Conservation (phyloP, 192 early-diverging fungal species). For the Coemansia pectinata region DNA sequence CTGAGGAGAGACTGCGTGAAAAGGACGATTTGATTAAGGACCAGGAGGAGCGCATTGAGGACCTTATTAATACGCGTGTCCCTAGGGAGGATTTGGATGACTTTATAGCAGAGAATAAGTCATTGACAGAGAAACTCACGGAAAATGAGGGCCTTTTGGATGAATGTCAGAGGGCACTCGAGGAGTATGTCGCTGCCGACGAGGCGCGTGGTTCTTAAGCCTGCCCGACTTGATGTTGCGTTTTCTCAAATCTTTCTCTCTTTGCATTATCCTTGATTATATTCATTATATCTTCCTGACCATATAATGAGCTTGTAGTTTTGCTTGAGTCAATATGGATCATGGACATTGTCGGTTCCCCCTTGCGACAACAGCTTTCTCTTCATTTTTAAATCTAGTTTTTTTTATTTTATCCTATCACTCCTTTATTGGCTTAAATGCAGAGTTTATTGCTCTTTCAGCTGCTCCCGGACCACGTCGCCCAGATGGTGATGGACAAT, state of each 20-base stretch:
- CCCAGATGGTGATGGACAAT: not conserved
- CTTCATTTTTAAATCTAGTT: too few relatives aligned
- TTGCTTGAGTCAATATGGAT: too few relatives aligned
- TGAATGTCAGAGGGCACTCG: slow-evolving; percentile 49
- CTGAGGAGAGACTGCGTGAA: slow-evolving; percentile 42
- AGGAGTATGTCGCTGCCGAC: slow-evolving; percentile 40
- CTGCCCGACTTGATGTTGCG: not conserved
- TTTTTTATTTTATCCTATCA: too few relatives aligned
- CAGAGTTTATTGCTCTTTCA: not conserved
- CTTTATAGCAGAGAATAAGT: slow-evolving; percentile 34
- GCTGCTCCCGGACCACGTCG: not conserved
- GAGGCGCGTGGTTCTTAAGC: not conserved
- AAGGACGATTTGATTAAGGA: slow-evolving; percentile 49
- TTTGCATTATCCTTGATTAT: not conserved
- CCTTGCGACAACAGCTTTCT: too few relatives aligned
- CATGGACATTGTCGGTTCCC: too few relatives aligned
- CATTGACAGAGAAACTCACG: slow-evolving; percentile 13
- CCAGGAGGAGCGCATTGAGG: slow-evolving; percentile 41
- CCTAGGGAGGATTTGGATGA: slow-evolving; percentile 52
- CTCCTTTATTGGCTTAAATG: too few relatives aligned
- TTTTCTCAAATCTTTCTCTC: not conserved
- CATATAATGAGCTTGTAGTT: too few relatives aligned
- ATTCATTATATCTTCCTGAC: not conserved
- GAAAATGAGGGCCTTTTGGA: slow-evolving; percentile 46
- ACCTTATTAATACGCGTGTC: slow-evolving; percentile 51